Conservation (phyloP, 306 rosid genomes). For the Hippophae gyantsensis region DNA sequence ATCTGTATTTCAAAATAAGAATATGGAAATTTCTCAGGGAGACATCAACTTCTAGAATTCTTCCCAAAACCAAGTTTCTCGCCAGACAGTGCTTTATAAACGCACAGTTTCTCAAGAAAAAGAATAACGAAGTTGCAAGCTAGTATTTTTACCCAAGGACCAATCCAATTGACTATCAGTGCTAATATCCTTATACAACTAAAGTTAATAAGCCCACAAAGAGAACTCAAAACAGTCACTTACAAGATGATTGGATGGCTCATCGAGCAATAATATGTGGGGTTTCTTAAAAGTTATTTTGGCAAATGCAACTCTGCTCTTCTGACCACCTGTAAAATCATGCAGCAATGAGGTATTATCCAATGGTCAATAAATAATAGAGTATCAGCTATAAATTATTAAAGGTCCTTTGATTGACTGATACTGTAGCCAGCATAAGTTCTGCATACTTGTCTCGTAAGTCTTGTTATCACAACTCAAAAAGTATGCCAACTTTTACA, state of each 20-base stretch:
- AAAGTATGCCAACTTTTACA: not conserved
- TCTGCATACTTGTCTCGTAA: not conserved
- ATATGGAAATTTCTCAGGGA: no score
- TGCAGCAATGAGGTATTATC: conserved; percentile 9
- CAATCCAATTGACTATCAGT: not conserved
- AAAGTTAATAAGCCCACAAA: conserved; percentile 5
- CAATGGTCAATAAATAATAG: not conserved
- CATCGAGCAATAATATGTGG: conserved; percentile 92
- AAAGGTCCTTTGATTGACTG: not conserved
- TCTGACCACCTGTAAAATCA: conserved; percentile 78
- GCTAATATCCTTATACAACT: not conserved
- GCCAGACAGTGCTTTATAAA: no score
- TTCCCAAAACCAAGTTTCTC: no score
- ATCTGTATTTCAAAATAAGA: no score
- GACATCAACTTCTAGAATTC: no score
- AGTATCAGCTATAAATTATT: not conserved
- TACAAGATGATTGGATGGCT: conserved; percentile 98
- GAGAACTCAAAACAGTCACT: conserved; percentile 7
- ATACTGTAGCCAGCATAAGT: not conserved
- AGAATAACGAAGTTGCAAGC: no score
- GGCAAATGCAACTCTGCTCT: conserved; percentile 97
- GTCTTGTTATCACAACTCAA: conserved; percentile 1
- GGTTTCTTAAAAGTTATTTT: conserved; percentile 98
- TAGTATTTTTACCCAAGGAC: no score
- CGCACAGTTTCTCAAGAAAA: no score